Percentiles rank a stretch among this genome's conserved stretches.
These are phyloP conservation scores for Geranium brycei DNA, from an alignment of 345 rosid genomes.

Conservation along the genomic window DNA sequence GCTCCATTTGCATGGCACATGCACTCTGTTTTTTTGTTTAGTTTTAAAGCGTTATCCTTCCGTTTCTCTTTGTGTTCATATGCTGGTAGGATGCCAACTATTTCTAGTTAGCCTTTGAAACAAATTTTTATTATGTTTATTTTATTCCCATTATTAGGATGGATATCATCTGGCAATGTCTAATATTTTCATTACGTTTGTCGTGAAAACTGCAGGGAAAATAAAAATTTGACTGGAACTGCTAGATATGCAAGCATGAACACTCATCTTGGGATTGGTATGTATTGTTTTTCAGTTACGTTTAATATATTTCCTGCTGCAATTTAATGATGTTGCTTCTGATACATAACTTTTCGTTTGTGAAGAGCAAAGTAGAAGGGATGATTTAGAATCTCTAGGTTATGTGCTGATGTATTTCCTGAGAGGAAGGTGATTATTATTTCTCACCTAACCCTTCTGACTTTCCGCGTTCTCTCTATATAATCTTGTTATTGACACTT, in stretches of 20 bases:
- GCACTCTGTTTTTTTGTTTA: too few species aligned
- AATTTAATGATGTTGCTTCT: background rate
- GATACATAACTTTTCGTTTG: slow-evolving; percentile 5
- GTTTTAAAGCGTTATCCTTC: too few species aligned
- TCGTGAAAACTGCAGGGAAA: slow-evolving; percentile 46
- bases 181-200: background rate
- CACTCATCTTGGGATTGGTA: slow-evolving; percentile 98
- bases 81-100: too few species aligned
- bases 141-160: too few species aligned
- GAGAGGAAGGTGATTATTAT: slow-evolving; percentile 67
- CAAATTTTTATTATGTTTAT: too few species aligned
- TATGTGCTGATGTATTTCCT: slow-evolving; percentile 91
- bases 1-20: too few species aligned
- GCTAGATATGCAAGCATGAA: slow-evolving; percentile 99
- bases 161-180: background rate
- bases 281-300: slow-evolving; percentile 1
- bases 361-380: slow-evolving; percentile 95
- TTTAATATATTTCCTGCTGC: background rate
- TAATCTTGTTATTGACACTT: slow-evolving; percentile 12
- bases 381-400: slow-evolving; percentile 96
- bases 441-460: slow-evolving; percentile 1
- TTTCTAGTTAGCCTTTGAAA: too few species aligned
- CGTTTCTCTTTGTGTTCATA: too few species aligned
- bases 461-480: background rate
- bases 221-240: slow-evolving; percentile 92